Conservation (phyloP, 148 eudicot species). For the Oxyria digyna region DNA sequence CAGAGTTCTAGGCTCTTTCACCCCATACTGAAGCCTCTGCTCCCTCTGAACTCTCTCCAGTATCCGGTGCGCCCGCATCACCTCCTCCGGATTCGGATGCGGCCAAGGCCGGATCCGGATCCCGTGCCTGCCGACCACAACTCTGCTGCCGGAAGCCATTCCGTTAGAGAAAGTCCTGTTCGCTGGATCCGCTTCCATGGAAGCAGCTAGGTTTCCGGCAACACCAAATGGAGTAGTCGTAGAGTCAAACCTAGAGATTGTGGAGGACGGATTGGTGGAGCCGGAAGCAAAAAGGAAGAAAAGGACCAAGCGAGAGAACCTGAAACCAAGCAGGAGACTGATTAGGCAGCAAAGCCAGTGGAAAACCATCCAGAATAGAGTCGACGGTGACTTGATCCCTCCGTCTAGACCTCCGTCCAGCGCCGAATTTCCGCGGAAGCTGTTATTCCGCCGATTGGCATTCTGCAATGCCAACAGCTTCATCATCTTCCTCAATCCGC, state of each 20-base stretch:
- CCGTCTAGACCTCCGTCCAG: slow-evolving; percentile 22
- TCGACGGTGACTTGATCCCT: slow-evolving; percentile 41
- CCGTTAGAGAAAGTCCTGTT: slow-evolving; percentile 17
- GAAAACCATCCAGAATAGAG: slow-evolving; percentile 50
- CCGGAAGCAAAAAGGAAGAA: slow-evolving; percentile 45
- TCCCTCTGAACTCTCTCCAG: slow-evolving; percentile 75
- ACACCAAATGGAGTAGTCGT: slow-evolving; percentile 16
- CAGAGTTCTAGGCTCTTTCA: slow-evolving; percentile 50
- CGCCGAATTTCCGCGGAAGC: slow-evolving; percentile 29
- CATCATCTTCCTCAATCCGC: slow-evolving; percentile 24
- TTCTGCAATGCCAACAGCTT: slow-evolving; percentile 58
- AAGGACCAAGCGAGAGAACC: slow-evolving; percentile 70
- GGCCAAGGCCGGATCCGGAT: slow-evolving; percentile 93
- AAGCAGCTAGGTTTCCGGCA: slow-evolving; percentile 14
- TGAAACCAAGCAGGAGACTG: slow-evolving; percentile 70
- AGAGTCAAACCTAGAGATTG: slow-evolving; percentile 10
- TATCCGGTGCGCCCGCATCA: slow-evolving; percentile 71
- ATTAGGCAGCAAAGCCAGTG: slow-evolving; percentile 70
- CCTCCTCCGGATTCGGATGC: slow-evolving; percentile 83
- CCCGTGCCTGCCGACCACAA: slow-evolving; percentile 90
- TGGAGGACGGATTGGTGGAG: slow-evolving; percentile 19
- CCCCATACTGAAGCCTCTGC: slow-evolving; percentile 79
- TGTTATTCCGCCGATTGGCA: slow-evolving; percentile 51
- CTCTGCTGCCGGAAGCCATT: slow-evolving; percentile 30
- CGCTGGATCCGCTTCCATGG: slow-evolving; percentile 5